Evolutionary conservation across 352 stramenopile species (phyloP).

Genomic region (Pythium aquatile): DNA sequence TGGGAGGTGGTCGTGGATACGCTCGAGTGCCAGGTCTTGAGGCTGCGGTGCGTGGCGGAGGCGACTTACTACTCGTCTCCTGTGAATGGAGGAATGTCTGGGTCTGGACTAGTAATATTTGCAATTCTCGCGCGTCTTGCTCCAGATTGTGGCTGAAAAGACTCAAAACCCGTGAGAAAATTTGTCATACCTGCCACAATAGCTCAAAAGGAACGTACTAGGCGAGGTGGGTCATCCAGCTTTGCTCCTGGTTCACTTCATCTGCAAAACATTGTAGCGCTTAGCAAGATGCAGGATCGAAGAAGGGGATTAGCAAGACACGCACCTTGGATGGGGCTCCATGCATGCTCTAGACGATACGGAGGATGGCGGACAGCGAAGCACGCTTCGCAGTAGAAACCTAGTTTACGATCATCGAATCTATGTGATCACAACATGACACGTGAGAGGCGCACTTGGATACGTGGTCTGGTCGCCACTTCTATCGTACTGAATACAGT

Average conservation of each 20-base stretch:
- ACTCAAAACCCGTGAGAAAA: too few relatives aligned
- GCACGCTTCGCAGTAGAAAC: constrained; percentile 71
- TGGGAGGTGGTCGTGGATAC: background rate
- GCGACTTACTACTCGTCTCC: background rate
- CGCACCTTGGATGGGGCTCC: constrained; percentile 45
- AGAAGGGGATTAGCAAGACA: too few relatives aligned
- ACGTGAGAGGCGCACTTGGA: background rate
- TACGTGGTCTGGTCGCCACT: background rate
- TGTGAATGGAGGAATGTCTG: constrained; percentile 33
- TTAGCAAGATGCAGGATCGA: background rate
- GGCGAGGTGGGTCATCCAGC: constrained; percentile 59
- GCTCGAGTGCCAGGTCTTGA: background rate
- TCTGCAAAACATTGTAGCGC: constrained; percentile 26
- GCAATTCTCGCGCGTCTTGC: constrained; percentile 59
- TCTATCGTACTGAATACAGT: constrained; percentile 55
- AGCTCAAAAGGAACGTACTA: constrained; percentile 29
- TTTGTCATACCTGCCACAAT: too few relatives aligned
- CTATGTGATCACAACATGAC: constrained; percentile 22
- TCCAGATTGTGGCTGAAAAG: constrained; percentile 54
- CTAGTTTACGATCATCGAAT: constrained; percentile 49
- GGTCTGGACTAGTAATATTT: constrained; percentile 51
- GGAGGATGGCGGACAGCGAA: constrained; percentile 54
- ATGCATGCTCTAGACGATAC: constrained; percentile 54
- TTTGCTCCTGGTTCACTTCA: constrained; percentile 51
- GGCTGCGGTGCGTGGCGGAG: background rate